Evolutionary conservation across 805 yeast genomes (phyloP).

Genomic region (Lachancea thermotolerans): DNA sequence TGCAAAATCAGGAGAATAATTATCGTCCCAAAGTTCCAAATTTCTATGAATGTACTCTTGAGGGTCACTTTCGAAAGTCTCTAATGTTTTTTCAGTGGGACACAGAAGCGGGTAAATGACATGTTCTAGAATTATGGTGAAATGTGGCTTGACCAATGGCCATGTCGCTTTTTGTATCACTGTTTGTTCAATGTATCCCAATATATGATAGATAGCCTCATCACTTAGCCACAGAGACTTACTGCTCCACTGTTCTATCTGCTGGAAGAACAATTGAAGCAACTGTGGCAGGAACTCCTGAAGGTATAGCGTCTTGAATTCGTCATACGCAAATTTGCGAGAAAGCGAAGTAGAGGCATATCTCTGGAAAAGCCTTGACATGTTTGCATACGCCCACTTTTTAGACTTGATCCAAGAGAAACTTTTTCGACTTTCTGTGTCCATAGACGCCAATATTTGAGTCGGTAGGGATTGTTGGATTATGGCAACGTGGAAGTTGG

Average conservation of each 20-base stretch:
- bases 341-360: slow-evolving; percentile 50
- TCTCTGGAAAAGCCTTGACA: slow-evolving; percentile 62
- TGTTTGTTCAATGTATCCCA: slow-evolving; percentile 57
- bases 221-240: slow-evolving; percentile 62
- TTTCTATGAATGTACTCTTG: slow-evolving; percentile 75
- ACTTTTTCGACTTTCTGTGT: slow-evolving; percentile 47
- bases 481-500: slow-evolving; percentile 63
- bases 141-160: slow-evolving; percentile 58
- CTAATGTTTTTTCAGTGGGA: slow-evolving; percentile 60
- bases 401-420: slow-evolving; percentile 67
- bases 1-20: slow-evolving; percentile 66
- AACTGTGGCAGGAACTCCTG: slow-evolving; percentile 67
- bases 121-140: slow-evolving; percentile 57
- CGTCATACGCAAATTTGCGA: slow-evolving; percentile 48
- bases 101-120: slow-evolving; percentile 72
- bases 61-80: slow-evolving; percentile 78
- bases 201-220: slow-evolving; percentile 55
- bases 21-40: slow-evolving; percentile 59
- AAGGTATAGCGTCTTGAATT: slow-evolving; percentile 50
- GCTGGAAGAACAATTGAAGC: slow-evolving; percentile 52
- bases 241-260: slow-evolving; percentile 68
- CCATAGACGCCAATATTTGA: slow-evolving; percentile 35
- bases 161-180: slow-evolving; percentile 57
- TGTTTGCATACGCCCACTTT: slow-evolving; percentile 85
- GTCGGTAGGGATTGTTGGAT: slow-evolving; percentile 46